Evolutionary conservation across 495 filamentous ascomycete species (phyloP), one percentile per base, ranked within the genome.

Genomic region (Aspergillus egyptiacus): DNA sequence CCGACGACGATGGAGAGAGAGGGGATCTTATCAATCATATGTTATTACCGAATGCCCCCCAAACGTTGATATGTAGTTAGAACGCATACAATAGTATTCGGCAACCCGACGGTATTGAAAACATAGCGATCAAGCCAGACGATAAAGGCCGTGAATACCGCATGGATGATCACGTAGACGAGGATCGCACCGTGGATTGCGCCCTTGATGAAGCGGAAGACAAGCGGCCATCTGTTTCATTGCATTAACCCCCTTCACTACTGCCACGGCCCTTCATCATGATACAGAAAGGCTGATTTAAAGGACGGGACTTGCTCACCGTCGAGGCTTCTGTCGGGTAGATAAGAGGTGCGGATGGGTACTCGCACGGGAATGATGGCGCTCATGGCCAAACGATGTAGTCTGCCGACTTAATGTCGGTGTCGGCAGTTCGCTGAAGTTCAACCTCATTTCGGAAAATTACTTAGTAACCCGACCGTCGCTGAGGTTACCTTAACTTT

Each of bases 1-100:
- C 85, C 85, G 19, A 89, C 85, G 41, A 89, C 85, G 51, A 89
- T 89, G 17, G 83, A 86, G 1, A 89, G 65, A n/a, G 78, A 83
- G 13, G 85, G 85, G 46, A 89, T 82, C 77, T 82, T 28, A n/a
- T n/a, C n/a, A n/a, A n/a, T 28, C 19, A 19, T 43, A 19, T 23
- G 2, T 15, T n/a, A n/a, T n/a, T n/a, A n/a, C n/a, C n/a, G n/a
- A n/a, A n/a, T n/a, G n/a, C n/a, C n/a, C n/a, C n/a, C n/a, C n/a
- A n/a, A n/a, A n/a, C n/a, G n/a, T n/a, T n/a, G n/a, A n/a, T n/a
- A n/a, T n/a, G n/a, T n/a, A n/a, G n/a, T n/a, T n/a, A 23, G 5
- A 18, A 38, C 1, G 54, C 74, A 24, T 65, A 81, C 82, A 51
- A 88, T 87, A 53, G 67, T 81, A 42, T 69, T 70, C 4, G 85